Base-by-base conservation (phyloP, 805 yeast genomes). In the Yarrowia sp. region DNA sequence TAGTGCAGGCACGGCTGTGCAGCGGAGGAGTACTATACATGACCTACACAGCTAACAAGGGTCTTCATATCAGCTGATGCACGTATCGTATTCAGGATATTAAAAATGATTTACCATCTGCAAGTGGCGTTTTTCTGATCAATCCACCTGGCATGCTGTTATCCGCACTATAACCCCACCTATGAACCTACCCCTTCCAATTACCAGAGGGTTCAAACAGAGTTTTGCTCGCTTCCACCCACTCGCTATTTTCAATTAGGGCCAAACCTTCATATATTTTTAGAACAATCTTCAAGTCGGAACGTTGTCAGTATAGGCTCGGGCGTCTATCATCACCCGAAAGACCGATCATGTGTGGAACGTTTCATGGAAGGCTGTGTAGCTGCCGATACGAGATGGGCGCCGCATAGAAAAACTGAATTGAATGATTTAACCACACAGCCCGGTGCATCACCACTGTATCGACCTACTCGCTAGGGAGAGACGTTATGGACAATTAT, bases 1-100 rank as follows among this genome's bases (percentile, higher is more conserved):
- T 30, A 19, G 54, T 48, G 54, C 54, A 48, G 38, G 54, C 38
- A 32, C 54, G 54, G 54, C 54, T 48, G 54, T 32, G 54, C 54
- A 48, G 38, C 16, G 54, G 51, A 48, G 54, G 30, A 48, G 14
- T 36, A n/a, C n/a, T n/a, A n/a, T n/a, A 30, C 36, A 14, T 19
- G 38, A 30, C 17, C 54, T 6, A 9, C 6, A 19, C 24, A 2
- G 14, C 43, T 5, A 24, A 44, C 33, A 26, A 44, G 28, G 48
- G 21, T 6, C 4, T 7, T 19, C 9, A n/a, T 22, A 17, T 28
- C 36, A 28, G 35, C 11, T 17, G 52, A 17, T 4, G 19, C 19
- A 4, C 19, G 19, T 7, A 16, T 24, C 24, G 22, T 2, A 38
- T 38, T 38, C 7, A 6, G 6, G 19, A 8, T 1, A 7, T 10